Evolutionary conservation across 2,329 filamentous ascomycete genomes (phyloP).

Genomic region (Alternaria triticimaculans): DNA sequence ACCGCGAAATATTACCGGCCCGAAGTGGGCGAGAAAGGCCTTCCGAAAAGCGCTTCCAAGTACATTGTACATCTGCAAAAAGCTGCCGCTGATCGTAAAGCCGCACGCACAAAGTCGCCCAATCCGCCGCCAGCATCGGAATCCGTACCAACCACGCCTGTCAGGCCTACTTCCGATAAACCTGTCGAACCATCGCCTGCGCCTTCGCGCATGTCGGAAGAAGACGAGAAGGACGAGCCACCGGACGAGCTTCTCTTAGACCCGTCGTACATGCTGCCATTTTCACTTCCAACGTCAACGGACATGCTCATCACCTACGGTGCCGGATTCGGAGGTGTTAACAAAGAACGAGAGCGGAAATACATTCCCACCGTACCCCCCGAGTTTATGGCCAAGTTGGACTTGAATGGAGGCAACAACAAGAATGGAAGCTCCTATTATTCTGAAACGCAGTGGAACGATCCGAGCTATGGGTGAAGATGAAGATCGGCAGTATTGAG

Average conservation of each 20-base stretch:
- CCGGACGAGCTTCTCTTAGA: constrained; percentile 82
- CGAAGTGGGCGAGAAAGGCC: constrained; percentile 91
- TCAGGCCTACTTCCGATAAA: constrained; percentile 33
- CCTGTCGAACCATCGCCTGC: constrained; percentile 40
- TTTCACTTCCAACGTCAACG: constrained; percentile 91
- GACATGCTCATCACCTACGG: constrained; percentile 98
- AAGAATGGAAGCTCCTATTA: constrained; percentile 42
- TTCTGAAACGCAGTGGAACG: constrained; percentile 42
- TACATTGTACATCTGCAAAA: constrained; percentile 83
- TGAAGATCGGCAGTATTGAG: background rate
- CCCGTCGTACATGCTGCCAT: constrained; percentile 90
- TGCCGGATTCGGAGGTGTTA: constrained; percentile 90
- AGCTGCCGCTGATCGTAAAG: constrained; percentile 64
- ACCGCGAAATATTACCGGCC: constrained; percentile 90
- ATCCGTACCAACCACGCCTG: constrained; percentile 41
- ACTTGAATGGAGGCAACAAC: constrained; percentile 58
- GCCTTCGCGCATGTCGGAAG: constrained; percentile 45
- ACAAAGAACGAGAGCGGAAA: constrained; percentile 88
- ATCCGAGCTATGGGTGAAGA: constrained; percentile 43
- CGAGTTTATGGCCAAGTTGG: constrained; percentile 89
- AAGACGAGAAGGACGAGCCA: constrained; percentile 71
- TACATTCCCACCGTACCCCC: constrained; percentile 95
- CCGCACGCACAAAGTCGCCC: constrained; percentile 36
- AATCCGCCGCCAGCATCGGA: constrained; percentile 47
- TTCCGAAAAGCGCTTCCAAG: constrained; percentile 87